Conservation (phyloP, 2,329 filamentous ascomycete species). For the Pseudomassariella vexata region DNA sequence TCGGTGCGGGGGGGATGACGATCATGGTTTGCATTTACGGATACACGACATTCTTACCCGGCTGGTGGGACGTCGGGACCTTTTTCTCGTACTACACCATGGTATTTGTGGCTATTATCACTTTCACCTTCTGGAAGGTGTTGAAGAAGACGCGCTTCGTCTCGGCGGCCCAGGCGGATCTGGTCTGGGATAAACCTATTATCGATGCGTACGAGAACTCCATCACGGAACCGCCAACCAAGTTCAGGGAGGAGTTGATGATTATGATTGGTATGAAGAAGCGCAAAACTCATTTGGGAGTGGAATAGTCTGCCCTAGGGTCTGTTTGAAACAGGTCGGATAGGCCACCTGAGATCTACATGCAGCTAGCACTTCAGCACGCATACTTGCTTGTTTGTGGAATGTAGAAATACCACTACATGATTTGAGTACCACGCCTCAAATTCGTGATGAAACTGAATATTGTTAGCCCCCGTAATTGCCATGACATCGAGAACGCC, state of each 20-base stretch:
- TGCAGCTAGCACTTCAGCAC: too few relatives aligned
- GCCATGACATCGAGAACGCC: too few relatives aligned
- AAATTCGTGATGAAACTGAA: too few relatives aligned
- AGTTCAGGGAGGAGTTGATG: slow-evolving; percentile 41
- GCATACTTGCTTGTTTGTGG: too few relatives aligned
- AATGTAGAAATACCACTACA: too few relatives aligned
- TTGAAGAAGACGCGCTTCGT: slow-evolving; percentile 52
- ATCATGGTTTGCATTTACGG: slow-evolving; percentile 46
- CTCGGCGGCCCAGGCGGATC: slow-evolving; percentile 47
- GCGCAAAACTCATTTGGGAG: slow-evolving; percentile 16
- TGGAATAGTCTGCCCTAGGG: too few relatives aligned
- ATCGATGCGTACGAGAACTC: slow-evolving; percentile 49
- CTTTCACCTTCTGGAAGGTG: slow-evolving; percentile 59
- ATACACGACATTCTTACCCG: slow-evolving; percentile 42
- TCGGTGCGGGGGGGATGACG: slow-evolving; percentile 35
- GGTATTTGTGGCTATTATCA: slow-evolving; percentile 39
- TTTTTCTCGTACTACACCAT: slow-evolving; percentile 46
- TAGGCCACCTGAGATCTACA: too few relatives aligned
- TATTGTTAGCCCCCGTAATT: too few relatives aligned
- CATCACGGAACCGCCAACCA: slow-evolving; percentile 36
- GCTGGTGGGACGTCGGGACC: slow-evolving; percentile 25
- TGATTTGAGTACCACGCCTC: too few relatives aligned
- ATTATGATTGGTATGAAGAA: slow-evolving; percentile 29
- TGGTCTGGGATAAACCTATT: slow-evolving; percentile 53
- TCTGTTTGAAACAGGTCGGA: too few relatives aligned